These are phyloP conservation scores for Poa pratensis DNA, from an alignment of 176 grass and related monocot species.

Conservation along the genomic window DNA sequence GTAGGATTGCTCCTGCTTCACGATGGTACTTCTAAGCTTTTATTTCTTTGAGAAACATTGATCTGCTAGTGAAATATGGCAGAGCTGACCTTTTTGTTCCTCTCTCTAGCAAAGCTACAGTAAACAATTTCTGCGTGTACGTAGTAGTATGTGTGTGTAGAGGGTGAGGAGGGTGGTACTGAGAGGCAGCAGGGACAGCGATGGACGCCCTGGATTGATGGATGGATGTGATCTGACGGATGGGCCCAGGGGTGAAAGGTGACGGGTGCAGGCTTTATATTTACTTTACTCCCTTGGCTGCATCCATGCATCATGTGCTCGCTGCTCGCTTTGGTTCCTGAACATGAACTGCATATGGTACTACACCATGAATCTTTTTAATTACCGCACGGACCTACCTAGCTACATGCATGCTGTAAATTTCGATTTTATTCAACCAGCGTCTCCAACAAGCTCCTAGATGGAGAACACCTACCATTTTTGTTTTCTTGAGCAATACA, in stretches of 20 bases:
- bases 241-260: conserved; percentile 30
- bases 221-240: conserved; percentile 64
- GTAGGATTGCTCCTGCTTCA: too few relatives aligned
- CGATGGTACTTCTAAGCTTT: too few relatives aligned
- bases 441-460: too few relatives aligned
- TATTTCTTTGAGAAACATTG: too few relatives aligned
- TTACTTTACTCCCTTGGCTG: not conserved
- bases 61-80: too few relatives aligned
- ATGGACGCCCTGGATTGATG: conserved; percentile 43
- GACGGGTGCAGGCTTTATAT: conserved; percentile 57
- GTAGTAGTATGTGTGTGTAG: not conserved
- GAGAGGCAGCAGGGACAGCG: conserved; percentile 22
- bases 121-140: too few relatives aligned
- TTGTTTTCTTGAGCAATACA: too few relatives aligned
- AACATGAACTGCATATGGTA: conserved; percentile 46
- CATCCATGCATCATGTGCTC: conserved; percentile 18
- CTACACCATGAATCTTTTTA: conserved; percentile 25
- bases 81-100: too few relatives aligned
- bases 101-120: not conserved
- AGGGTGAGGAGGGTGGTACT: conserved; percentile 22
- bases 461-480: too few relatives aligned
- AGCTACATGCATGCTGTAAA: not conserved
- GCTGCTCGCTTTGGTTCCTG: conserved; percentile 32
- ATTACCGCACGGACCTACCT: not conserved
- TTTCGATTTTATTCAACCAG: not conserved